Evolutionary conservation across 2,329 filamentous ascomycete species (phyloP), one percentile per base, ranked within the genome.

Genomic region (Zelopaecilomyces penicillatus): DNA sequence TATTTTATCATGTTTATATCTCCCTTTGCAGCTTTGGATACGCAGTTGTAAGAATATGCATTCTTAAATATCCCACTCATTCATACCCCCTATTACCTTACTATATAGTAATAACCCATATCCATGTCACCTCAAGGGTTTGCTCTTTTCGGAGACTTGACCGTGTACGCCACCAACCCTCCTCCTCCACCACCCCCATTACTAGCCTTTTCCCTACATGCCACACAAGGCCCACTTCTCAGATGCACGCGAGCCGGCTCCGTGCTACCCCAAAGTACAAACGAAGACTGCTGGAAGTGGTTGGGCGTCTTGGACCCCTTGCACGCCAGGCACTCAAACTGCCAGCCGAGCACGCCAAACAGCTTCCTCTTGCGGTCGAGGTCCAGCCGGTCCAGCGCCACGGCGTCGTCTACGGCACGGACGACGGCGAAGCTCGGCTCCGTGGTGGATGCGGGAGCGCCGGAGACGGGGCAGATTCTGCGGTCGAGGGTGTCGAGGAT

Each of bases 271-370:
- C 42, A 44, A 5, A 44, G 37, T 3, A 44, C 19, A 12, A 29
- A 44, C 6, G 36, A 29, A 3, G 42, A 34, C 9, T 35, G 29
- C 31, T 39, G 29, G 9, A 10, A 44, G 8, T 44, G 33, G 6
- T 11, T 39, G 8, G 42, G 19, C 31, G 6, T 30, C 37, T 44
- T 44, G n/a, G 29, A 31, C 19, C 19, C 39, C 26, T n/a, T 44
- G 37, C 42, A 44, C 6, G 27, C 36, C 30, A 44, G 7, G 26
- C 42, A 44, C 30, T 44, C 42, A n/a, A 44, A 44, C 10, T 39
- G 30, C 42, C 42, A 44, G 10, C 32, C 31, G 6, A 44, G n/a
- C 29, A 44, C 34, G 11, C 37, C 27, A 11, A 39, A 44, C 4
- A 44, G 42, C 2, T 26, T 19, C n/a, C 12, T 33, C 29, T 44